Evolutionary conservation across 805 yeast genomes (phyloP).

Genomic region (Candida krabiensis): DNA sequence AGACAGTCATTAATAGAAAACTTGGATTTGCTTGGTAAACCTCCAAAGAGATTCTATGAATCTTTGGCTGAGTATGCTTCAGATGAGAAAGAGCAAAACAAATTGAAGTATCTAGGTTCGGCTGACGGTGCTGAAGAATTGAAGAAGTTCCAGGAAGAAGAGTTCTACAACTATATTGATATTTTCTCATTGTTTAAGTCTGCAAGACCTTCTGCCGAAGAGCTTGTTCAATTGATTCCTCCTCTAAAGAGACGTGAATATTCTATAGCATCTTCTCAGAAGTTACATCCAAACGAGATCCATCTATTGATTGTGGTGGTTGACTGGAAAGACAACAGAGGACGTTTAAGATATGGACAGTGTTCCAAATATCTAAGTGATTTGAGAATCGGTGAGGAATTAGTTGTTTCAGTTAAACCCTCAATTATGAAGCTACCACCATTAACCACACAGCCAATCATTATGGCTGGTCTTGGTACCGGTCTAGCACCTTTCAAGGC

Average conservation of each 20-base stretch:
- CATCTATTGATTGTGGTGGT: slow-evolving; percentile 93
- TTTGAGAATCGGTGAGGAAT: slow-evolving; percentile 73
- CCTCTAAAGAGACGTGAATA: slow-evolving; percentile 96
- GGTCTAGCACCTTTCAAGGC: slow-evolving; percentile 99
- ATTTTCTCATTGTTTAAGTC: slow-evolving; percentile 75
- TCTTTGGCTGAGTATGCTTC: slow-evolving; percentile 70
- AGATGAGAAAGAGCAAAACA: slow-evolving; percentile 63
- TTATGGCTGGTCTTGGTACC: slow-evolving; percentile 97
- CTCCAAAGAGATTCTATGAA: slow-evolving; percentile 93
- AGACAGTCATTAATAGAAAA: slow-evolving; percentile 79
- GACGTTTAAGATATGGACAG: slow-evolving; percentile 88
- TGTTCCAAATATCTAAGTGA: slow-evolving; percentile 90
- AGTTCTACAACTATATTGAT: slow-evolving; percentile 78
- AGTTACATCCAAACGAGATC: slow-evolving; percentile 84
- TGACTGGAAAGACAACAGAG: slow-evolving; percentile 88
- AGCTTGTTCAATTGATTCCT: slow-evolving; percentile 70
- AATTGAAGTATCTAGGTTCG: slow-evolving; percentile 63
- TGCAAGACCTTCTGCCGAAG: slow-evolving; percentile 73
- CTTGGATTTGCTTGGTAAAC: slow-evolving; percentile 89
- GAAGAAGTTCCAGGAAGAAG: slow-evolving; percentile 82
- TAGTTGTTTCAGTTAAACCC: slow-evolving; percentile 93
- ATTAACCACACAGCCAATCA: slow-evolving; percentile 80
- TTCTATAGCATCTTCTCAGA: slow-evolving; percentile 96
- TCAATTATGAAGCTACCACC: slow-evolving; percentile 97
- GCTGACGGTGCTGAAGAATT: slow-evolving; percentile 83